Conservation (phyloP, 169 alveolate species). For the Eimeria acervulina region DNA sequence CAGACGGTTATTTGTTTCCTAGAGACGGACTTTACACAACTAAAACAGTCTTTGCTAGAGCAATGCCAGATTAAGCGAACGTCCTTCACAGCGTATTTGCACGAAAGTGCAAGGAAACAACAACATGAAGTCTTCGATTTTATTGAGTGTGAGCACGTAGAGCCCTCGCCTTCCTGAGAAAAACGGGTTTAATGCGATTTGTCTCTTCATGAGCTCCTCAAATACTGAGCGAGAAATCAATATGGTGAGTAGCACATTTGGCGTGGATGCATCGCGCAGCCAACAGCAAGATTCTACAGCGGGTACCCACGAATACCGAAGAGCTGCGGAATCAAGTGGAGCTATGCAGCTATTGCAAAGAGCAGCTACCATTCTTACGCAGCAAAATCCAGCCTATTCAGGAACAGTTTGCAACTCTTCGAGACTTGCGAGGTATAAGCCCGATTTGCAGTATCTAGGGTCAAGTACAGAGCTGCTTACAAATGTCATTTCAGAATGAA, state of each 20-base stretch:
- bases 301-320: constrained; percentile 75
- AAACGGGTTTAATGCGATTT: neutral
- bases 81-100: constrained; percentile 85
- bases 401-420: constrained; percentile 73
- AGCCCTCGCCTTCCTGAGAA: neutral
- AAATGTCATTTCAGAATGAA: neutral
- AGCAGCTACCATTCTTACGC: constrained; percentile 70
- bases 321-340: constrained; percentile 67
- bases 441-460: neutral
- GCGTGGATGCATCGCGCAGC: constrained; percentile 60
- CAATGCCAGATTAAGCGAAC: constrained; percentile 87
- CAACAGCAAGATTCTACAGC: constrained; percentile 53
- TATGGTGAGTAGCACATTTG: neutral
- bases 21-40: constrained; percentile 86
- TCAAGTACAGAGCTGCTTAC: neutral
- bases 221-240: neutral
- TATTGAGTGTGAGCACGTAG: constrained; percentile 36
- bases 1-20: constrained; percentile 85
- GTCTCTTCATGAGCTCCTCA: neutral
- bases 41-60: constrained; percentile 84
- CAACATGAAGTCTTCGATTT: constrained; percentile 65
- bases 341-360: constrained; percentile 77
- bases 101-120: constrained; percentile 83
- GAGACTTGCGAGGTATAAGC: constrained; percentile 81
- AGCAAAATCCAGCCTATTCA: constrained; percentile 79